These are phyloP conservation scores for Rhodotorula sp. DNA, from an alignment of 1,284 basidiomycete genomes.

Conservation along the genomic window DNA sequence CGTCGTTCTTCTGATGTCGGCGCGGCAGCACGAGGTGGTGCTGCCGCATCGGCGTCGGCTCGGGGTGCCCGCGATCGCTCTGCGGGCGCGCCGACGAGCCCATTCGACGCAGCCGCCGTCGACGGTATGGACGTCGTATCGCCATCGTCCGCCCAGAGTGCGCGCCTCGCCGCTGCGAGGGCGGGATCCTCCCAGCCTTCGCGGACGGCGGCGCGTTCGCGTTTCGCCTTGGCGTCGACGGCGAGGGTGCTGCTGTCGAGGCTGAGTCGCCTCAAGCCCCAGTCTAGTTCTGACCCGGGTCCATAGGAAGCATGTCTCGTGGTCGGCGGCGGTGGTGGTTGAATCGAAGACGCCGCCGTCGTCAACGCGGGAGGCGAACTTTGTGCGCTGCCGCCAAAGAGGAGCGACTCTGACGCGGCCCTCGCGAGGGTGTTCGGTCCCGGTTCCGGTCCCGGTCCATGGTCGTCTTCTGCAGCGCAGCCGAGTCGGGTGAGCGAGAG, in stretches of 20 bases:
- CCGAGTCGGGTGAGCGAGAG: conserved; percentile 2
- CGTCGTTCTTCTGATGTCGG: neutral
- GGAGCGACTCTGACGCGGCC: conserved; percentile 1
- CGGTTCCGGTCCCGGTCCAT: neutral
- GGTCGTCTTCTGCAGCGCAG: conserved; percentile 9
- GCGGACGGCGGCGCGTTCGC: conserved; percentile 14
- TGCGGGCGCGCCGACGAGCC: neutral
- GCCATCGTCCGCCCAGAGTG: conserved; percentile 34
- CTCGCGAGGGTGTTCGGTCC: neutral
- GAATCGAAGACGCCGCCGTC: neutral
- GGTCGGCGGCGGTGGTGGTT: neutral
- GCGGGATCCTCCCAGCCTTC: conserved; percentile 35
- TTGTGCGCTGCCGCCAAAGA: neutral
- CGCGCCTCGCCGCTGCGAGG: conserved; percentile 32
- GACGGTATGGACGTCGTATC: neutral
- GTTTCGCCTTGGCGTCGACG: conserved; percentile 14
- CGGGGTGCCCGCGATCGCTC: neutral
- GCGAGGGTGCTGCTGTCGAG: neutral
- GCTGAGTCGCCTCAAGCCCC: conserved; percentile 9
- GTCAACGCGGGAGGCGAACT: neutral
- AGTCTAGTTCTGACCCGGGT: neutral
- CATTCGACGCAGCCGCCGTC: neutral
- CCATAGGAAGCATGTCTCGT: neutral
- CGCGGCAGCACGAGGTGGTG: conserved; percentile 7
- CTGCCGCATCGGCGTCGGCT: neutral